Base-by-base conservation (phyloP, 2,329 filamentous ascomycete genomes). In the Cladosporium austrohemisphaericum region DNA sequence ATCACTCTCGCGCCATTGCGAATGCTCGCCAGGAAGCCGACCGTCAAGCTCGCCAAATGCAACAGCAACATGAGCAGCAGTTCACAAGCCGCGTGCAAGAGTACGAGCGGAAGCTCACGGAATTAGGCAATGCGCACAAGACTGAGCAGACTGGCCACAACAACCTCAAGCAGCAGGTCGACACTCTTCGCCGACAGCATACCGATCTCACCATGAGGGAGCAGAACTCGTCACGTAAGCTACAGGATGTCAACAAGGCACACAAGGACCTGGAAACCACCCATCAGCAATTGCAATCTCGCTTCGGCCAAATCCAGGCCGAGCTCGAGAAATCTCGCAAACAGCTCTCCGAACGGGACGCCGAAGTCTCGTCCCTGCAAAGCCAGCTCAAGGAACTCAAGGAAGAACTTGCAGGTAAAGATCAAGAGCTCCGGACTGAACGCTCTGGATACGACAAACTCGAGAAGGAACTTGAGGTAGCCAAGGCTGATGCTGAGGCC, bases 341-440 rank as follows among this genome's bases (percentile, higher is more conserved):
- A 18, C 57, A 61, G 41, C 45, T 69, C 14, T 69, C 76, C 33
- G 73, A 76, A 16, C 67, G 70, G 16, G 71, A 76, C n/a, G 59
- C 60, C 23, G 59, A 63, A 33, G 25, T 62, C 18, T 53, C 55
- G 1, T 51, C 54, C 19, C 49, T 65, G 16, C 52, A 50, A 28
- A 32, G 47, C 10, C 56, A 61, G 32, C 19, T 63, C 25, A 46
- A 43, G 13, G 62, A 64, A 23, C 41, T 63, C 8, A 49, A 53
- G 29, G 59, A 60, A 18, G 62, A 66, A 38, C 51, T 65, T n/a
- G 53, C 50, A 13, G 55, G 55, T 14, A 51, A 53, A 28, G 63
- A 66, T 14, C 59, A 58, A n/a, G 63, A 65, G 51, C 60, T 65
- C 14, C 55, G 54, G 14, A 57, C 57, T 25, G 63, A 65, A 52